These are phyloP conservation scores for Neofusicoccum umdonicola DNA, from an alignment of 2,329 filamentous ascomycete genomes.

Conservation along the genomic window DNA sequence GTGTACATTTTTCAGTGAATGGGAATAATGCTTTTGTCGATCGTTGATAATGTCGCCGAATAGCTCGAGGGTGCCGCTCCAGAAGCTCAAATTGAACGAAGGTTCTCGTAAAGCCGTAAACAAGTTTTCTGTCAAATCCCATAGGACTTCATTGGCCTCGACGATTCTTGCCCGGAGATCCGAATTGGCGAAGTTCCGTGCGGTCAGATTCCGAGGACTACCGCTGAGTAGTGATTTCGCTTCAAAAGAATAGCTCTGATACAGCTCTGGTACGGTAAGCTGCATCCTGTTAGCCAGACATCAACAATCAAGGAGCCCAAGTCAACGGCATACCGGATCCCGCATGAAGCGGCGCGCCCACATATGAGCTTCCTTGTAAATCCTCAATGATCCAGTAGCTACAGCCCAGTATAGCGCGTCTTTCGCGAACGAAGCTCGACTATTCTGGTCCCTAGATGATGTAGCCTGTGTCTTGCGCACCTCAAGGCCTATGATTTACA, in stretches of 20 bases:
- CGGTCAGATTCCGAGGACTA: background rate
- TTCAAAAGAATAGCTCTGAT: background rate
- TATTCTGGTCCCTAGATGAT: background rate
- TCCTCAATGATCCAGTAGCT: conserved; percentile 31
- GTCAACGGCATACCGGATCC: conserved; percentile 26
- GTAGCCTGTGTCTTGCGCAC: background rate
- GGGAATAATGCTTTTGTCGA: background rate
- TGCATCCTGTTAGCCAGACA: background rate
- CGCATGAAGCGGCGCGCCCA: conserved; percentile 40
- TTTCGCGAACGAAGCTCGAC: background rate
- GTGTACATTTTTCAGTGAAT: conserved; percentile 20
- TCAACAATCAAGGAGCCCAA: no score
- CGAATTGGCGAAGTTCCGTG: background rate
- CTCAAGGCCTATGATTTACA: background rate
- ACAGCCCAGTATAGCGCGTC: conserved; percentile 23
- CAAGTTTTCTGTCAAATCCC: conserved; percentile 29
- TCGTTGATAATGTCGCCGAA: background rate
- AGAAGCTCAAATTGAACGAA: conserved; percentile 24
- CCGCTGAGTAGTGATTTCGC: background rate
- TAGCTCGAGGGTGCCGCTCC: background rate
- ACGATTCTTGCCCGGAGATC: conserved; percentile 23
- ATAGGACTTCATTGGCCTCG: conserved; percentile 30
- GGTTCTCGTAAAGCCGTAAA: conserved; percentile 32
- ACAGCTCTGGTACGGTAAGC: background rate
- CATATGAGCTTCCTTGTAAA: conserved; percentile 30